phyloP scores from a whole-genome alignment of 2,329 filamentous ascomycete genomes.

The Aspergillus costaricaensis region DNA sequence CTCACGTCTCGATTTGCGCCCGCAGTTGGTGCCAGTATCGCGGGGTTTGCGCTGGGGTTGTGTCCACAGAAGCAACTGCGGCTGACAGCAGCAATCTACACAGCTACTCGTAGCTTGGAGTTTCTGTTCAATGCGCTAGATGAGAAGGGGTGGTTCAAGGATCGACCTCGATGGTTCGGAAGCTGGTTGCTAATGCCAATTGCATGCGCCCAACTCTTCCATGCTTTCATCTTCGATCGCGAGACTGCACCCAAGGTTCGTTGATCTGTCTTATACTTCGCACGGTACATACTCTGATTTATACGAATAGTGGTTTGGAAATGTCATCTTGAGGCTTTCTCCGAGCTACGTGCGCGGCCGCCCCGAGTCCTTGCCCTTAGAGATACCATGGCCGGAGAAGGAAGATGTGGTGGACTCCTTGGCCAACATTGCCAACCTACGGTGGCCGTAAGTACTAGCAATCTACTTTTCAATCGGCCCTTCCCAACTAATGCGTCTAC shows the following conservation, averaged over 20 bases:
- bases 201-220: slow-evolving; percentile 73
- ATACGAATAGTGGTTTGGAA: slow-evolving; percentile 55
- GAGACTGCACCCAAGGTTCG: slow-evolving; percentile 68
- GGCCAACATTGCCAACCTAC: slow-evolving; percentile 74
- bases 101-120: slow-evolving; percentile 78
- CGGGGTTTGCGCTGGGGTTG: slow-evolving; percentile 78
- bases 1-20: slow-evolving; percentile 84
- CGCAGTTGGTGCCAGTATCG: slow-evolving; percentile 84
- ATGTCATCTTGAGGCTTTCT: slow-evolving; percentile 70
- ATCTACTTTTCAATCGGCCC: background rate
- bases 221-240: slow-evolving; percentile 74
- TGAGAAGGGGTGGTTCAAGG: slow-evolving; percentile 66
- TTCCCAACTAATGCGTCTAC: background rate
- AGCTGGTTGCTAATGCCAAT: slow-evolving; percentile 80
- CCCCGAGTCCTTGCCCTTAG: slow-evolving; percentile 67
- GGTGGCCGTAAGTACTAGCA: slow-evolving; percentile 72
- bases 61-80: slow-evolving; percentile 72
- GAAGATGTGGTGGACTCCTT: slow-evolving; percentile 79
- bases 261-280: slow-evolving; percentile 1
- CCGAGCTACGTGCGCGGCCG: slow-evolving; percentile 75
- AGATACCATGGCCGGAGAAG: slow-evolving; percentile 71
- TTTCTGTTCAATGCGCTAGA: slow-evolving; percentile 84
- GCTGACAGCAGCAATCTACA: slow-evolving; percentile 78
- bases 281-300: slow-evolving; percentile 2
- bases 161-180: slow-evolving; percentile 79